Conservation (phyloP, 352 stramenopile species). For the Phytopythium oedochilum region DNA sequence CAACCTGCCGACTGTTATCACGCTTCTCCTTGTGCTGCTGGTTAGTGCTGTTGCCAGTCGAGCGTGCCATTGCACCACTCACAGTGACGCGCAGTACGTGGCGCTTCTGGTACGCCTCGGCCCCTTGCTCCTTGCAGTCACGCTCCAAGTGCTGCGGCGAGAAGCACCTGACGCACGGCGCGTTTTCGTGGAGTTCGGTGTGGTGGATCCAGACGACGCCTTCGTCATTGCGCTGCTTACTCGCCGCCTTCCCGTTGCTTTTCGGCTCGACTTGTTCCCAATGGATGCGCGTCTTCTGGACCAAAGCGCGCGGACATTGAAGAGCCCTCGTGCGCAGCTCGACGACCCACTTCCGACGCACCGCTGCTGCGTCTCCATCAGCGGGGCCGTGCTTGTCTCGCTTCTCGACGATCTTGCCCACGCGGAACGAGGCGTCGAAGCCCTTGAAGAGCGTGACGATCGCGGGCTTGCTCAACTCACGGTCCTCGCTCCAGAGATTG, state of each 20-base stretch:
- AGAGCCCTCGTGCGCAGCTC: conserved; percentile 23
- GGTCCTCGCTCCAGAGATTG: conserved; percentile 25
- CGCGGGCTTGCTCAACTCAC: conserved; percentile 24
- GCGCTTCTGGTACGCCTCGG: not conserved
- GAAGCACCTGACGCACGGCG: conserved; percentile 28
- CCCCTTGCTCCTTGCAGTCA: not conserved
- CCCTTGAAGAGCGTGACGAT: conserved; percentile 29
- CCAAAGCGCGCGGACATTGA: conserved; percentile 26
- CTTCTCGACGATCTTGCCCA: conserved; percentile 21
- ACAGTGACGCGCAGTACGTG: conserved; percentile 23
- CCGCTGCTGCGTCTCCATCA: not conserved
- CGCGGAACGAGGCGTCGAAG: conserved; percentile 29
- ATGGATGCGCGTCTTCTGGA: conserved; percentile 30
- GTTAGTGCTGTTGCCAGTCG: conserved; percentile 10
- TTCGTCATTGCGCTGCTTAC: conserved; percentile 1
- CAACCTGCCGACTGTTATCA: not conserved
- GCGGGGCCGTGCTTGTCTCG: conserved; percentile 8
- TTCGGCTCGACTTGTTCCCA: conserved; percentile 23
- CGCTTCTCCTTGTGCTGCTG: conserved; percentile 14
- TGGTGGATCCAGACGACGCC: conserved; percentile 46
- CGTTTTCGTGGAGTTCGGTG: conserved; percentile 26
- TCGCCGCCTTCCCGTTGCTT: not conserved
- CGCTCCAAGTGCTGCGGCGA: conserved; percentile 19
- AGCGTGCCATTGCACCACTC: conserved; percentile 1
- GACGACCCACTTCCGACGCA: conserved; percentile 22